Percentiles rank a stretch among this genome's conserved stretches.
Conservation (phyloP, 1,284 basidiomycete genomes). For the Sporisorium exsertum region DNA sequence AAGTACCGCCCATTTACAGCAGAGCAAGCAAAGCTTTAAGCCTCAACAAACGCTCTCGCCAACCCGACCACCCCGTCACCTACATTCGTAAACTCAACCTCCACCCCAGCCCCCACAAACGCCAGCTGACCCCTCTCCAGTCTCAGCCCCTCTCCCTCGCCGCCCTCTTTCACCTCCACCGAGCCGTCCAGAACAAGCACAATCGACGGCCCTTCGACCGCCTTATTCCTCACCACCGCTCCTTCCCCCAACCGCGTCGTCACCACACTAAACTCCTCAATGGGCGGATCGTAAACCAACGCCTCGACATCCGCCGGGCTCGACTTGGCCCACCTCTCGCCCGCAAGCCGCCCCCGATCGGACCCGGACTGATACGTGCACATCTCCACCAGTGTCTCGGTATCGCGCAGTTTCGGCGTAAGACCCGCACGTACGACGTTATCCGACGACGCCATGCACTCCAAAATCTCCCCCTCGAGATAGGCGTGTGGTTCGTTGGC, state of each 20-base stretch:
- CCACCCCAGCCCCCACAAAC: slow-evolving; percentile 82
- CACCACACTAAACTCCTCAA: slow-evolving; percentile 91
- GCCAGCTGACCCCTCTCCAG: slow-evolving; percentile 78
- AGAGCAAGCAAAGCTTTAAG: slow-evolving; percentile 1
- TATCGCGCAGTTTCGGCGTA: slow-evolving; percentile 94
- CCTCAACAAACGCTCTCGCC: slow-evolving; percentile 48
- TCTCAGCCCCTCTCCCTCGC: slow-evolving; percentile 1
- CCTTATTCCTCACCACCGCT: slow-evolving; percentile 74
- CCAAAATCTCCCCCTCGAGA: slow-evolving; percentile 73
- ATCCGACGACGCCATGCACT: slow-evolving; percentile 73
- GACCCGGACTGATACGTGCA: slow-evolving; percentile 82
- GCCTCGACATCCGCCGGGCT: slow-evolving; percentile 14
- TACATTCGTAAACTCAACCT: slow-evolving; percentile 68
- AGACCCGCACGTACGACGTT: slow-evolving; percentile 98
- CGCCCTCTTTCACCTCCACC: slow-evolving; percentile 71
- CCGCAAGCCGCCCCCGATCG: slow-evolving; percentile 72
- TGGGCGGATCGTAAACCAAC: slow-evolving; percentile 88
- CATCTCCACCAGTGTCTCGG: slow-evolving; percentile 86
- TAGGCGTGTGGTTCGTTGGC: slow-evolving; percentile 98
- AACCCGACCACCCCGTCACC: slow-evolving; percentile 3
- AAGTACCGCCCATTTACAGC: not conserved
- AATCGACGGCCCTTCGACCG: slow-evolving; percentile 85
- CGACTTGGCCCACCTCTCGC: slow-evolving; percentile 2
- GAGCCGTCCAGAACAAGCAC: slow-evolving; percentile 80
- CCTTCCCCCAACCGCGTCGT: slow-evolving; percentile 74